Evolutionary conservation across 2,329 filamentous ascomycete species (phyloP), one percentile per base, ranked within the genome.

Genomic region (Penicillium italicum): DNA sequence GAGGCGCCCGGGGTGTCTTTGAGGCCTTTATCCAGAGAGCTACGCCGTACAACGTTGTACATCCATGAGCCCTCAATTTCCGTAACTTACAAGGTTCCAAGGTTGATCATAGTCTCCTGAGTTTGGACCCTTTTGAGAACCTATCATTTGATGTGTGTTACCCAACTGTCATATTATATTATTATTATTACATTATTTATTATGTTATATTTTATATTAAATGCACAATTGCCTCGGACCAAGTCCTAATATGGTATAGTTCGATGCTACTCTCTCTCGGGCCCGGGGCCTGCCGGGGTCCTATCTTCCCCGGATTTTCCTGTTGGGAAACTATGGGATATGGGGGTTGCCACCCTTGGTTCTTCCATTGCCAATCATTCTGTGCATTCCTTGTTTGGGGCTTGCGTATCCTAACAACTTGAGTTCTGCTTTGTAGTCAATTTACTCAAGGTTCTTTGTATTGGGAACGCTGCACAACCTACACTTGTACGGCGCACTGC

Each of bases 231-330:
- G 41, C 24, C 11, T 48, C 54, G 55, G 55, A 36, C 38, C 50
- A 57, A 31, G 16, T 16, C 43, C 55, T 16, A 44, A 41, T 33
- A 12, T 2, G 50, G 50, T 22, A 40, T 57, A 54, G 55, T 31
- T 18, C 20, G 10, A 57, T 57, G 12, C 50, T 54, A 57, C 55
- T 14, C 11, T 43, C 18, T 14, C 24, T 9, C 43, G 48, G 48
- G 42, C 53, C 52, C 37, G 45, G 14, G 44, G 30, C 28, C 12
- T 16, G 20, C 37, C 37, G 36, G 40, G 24, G 30, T 46, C 41
- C 12, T 26, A 33, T 28, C 16, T 56, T 56, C 53, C 53, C 53
- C 53, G 53, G 53, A 56, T 56, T 53, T 56, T 47, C 53, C 16
- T 30, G 9, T 12, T 41, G 24, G 24, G 31, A n/a, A n/a, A n/a